Evolutionary conservation across 2,329 filamentous ascomycete species (phyloP), one percentile per base, ranked within the genome.

Genomic region (Aspergillus clavatus): DNA sequence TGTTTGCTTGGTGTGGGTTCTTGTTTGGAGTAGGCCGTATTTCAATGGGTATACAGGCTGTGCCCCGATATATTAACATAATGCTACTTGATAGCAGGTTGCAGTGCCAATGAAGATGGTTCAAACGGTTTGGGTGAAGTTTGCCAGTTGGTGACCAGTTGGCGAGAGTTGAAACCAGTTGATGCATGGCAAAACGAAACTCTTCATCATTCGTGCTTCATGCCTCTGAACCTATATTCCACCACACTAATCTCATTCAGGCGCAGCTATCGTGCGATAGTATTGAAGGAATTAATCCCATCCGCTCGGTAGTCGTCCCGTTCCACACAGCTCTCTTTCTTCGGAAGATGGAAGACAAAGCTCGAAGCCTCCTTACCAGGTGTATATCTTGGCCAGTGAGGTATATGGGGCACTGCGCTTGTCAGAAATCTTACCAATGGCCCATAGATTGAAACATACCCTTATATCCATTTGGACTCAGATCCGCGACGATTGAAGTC

Each of bases 211-310:
- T n/a, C 6, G 7, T 16, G 7, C 29, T 33, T 18, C 2, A 10
- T 18, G 4, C 14, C 6, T 33, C 29, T 23, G n/a, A n/a, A n/a
- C n/a, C n/a, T n/a, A n/a, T n/a, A n/a, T n/a, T n/a, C n/a, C n/a
- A n/a, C n/a, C n/a, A n/a, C n/a, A n/a, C n/a, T n/a, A n/a, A n/a
- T n/a, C n/a, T n/a, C n/a, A n/a, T n/a, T n/a, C n/a, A n/a, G n/a
- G n/a, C n/a, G 16, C 6, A 11, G 29, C 50, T 50, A 63, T 18
- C 60, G 47, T 12, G 46, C 44, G 47, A 63, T 61, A 8, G 42
- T 54, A 38, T 63, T 62, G 18, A 63, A 54, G 47, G 54, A 60
- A 6, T 48, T 42, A 24, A 63, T 62, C 2, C 59, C 61, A n/a
- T 51, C 49, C 5, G 21, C 47, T 12, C 59, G 56, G 41, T 61